Conservation (phyloP, 495 filamentous ascomycete species). For the Penicillium atrosanguineum region DNA sequence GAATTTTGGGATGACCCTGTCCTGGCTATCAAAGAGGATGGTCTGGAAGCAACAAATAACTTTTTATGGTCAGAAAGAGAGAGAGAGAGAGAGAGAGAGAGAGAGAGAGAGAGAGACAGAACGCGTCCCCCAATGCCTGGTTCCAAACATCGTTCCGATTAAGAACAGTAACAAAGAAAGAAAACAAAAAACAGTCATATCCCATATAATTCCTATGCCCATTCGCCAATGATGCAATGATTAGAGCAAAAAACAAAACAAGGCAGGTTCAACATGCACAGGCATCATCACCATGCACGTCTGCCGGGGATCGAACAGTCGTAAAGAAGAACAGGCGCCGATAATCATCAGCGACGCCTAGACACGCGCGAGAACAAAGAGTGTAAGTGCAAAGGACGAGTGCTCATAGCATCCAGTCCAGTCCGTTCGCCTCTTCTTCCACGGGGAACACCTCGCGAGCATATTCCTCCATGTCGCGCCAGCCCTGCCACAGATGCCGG, state of each 20-base stretch:
- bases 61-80: constrained; percentile 7
- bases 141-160: constrained; percentile 20
- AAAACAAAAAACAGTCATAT: constrained; percentile 11
- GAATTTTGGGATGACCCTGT: background rate
- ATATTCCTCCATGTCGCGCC: constrained; percentile 90
- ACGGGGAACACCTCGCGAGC: constrained; percentile 91
- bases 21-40: background rate
- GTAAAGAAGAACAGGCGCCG: constrained; percentile 1
- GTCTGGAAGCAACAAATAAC: background rate
- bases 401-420: constrained; percentile 78
- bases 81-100: background rate
- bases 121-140: background rate
- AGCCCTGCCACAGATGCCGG: constrained; percentile 83
- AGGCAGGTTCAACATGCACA: constrained; percentile 26
- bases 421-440: constrained; percentile 89
- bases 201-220: constrained; percentile 36
- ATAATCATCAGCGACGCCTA: background rate
- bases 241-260: constrained; percentile 19
- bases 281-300: constrained; percentile 33
- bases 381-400: constrained; percentile 1
- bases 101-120: background rate
- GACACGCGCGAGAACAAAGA: constrained; percentile 1
- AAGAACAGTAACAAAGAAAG: constrained; percentile 10
- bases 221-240: constrained; percentile 25
- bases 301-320: constrained; percentile 18